Base-by-base conservation (phyloP, 78 protist genomes). In the Chrysochromulina parva region DNA sequence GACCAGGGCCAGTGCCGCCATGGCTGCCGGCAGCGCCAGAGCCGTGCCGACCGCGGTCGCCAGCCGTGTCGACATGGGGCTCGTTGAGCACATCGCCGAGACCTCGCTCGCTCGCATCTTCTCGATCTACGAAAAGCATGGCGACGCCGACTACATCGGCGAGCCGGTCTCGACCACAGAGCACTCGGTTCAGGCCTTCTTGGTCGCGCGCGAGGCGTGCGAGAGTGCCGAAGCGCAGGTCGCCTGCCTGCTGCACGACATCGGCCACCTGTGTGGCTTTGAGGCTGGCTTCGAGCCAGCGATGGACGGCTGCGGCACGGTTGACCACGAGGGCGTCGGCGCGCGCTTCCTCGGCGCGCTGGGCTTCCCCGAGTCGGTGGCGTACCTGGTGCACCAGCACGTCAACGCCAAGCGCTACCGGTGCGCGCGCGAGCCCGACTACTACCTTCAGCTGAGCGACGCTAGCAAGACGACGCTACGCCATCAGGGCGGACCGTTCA, bases 261-360 rank as follows among this genome's bases (percentile, higher is more conserved):
- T 84, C 22, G 88, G 88, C 59, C 88, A 84, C 58, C 88, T 84
- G 19, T 13, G 22, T 13, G 88, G 88, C 9, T 65, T 84, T 10
- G 88, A 84, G 88, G 88, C 88, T 7, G 88, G 88, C 48, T 22
- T 17, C n/a, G 66, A 7, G 88, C 88, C 88, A 19, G 88, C 50
- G 19, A 84, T 84, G 88, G 88, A 53, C 9, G 88, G 88, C 20
- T 84, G 88, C 65, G 88, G 88, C 24, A 84, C 88, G 50, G 50
- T 22, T 16, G 66, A 84, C 38, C 88, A 84, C 19, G 88, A 84
- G 58, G 65, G 66, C 20, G 24, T 84, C 26, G 88, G 88, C 53
- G 67, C 53, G 53, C 22, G 24, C 26, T 55, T 84, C 22, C 58
- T 84, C 22, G 67, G 53, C 58, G 88, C 53, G 53, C 65, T 84